Evolutionary conservation across 2,329 filamentous ascomycete species (phyloP), one percentile per base, ranked within the genome.

Genomic region (Colletotrichum costaricense): DNA sequence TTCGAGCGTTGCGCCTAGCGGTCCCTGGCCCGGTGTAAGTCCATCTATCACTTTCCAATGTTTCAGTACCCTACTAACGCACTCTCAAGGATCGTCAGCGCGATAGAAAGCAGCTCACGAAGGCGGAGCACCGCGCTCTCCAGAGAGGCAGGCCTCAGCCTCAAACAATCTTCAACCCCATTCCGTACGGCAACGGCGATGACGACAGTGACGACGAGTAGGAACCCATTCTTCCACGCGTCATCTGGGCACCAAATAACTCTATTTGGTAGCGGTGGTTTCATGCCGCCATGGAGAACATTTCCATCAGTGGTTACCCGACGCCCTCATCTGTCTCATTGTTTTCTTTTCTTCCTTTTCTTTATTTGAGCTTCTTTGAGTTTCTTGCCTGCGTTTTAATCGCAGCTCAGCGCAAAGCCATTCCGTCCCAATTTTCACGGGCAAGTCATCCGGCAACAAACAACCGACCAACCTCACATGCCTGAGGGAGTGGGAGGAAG

Each of bases 41-140:
- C 28, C 49, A 24, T 24, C 26, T 26, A 5, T 22, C 12, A 28
- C 26, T 7, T 14, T 14, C 4, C 11, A 22, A 24, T 16, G 30
- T 24, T 28, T 26, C 22, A 16, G 35, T 35, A 46, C 7, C 4
- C 9, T 12, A 19, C 42, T 66, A 28, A 70, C 19, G 9, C 2
- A 49, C 38, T 30, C 22, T 16, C 8, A 6, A 73, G 67, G 8
- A 62, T 8, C 38, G 71, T 28, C 67, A 72, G 38, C 22, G 35
- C n/a, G 67, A 71, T 16, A 35, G 71, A 26, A 73, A 66, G 67
- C 67, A 70, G 24, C 55, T 73, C 30, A 38, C 71, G 11, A 35
- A 65, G 24, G 49, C 57, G 56, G 71, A 73, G 62, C 71, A 73
- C 26, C 71, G 46, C 11, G 55, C 65, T 3, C 49, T 60, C 26